Evolutionary conservation across 2,329 filamentous ascomycete genomes (phyloP), one percentile per base, ranked within the genome.

Genomic region (Xylaria sp.): DNA sequence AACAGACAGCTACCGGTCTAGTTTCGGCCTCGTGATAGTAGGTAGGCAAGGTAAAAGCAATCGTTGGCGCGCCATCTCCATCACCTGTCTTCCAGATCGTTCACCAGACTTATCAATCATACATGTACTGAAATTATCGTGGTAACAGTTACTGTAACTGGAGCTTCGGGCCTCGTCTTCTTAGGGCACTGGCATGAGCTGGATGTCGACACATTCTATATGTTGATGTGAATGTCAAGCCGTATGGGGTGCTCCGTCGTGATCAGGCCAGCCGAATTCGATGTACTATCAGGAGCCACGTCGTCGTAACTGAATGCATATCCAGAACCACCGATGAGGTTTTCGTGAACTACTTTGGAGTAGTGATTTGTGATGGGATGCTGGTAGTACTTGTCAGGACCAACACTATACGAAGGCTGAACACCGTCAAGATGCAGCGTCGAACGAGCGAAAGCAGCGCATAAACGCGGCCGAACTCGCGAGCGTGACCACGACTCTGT

Each of bases 271-370:
- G 81, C 83, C 56, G 88, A 84, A 73, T 90, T 86, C 63, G 82
- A 80, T 7, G 82, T 85, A 66, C 83, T 81, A 0, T 58, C 37
- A 1, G 87, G 84, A 48, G 86, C 85, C 3, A 91, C 89, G 75
- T 91, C 89, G 73, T 91, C 90, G 70, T 91, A 91, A 0, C 89
- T 82, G 74, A 91, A 91, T 0, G 87, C 86, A 73, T 91, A 92
- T 0, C 89, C 90, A 56, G 82, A 81, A 0, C 85, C 84, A 74
- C 90, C 87, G 0, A 84, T 75, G 76, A 90, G 87, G 28, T 86
- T 82, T 23, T 84, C 78, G 76, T 91, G 89, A 1, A 91, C 83
- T 13, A 90, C 80, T 1, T 86, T 80, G 23, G 87, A 81, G 73
- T 89, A 91, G 74, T 90, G 87, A 69, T 80, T 81, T 6, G 82